Evolutionary conservation across 768 basidiomycete species (phyloP), one percentile per base, ranked within the genome.

Genomic region (Tricholoma sp.): DNA sequence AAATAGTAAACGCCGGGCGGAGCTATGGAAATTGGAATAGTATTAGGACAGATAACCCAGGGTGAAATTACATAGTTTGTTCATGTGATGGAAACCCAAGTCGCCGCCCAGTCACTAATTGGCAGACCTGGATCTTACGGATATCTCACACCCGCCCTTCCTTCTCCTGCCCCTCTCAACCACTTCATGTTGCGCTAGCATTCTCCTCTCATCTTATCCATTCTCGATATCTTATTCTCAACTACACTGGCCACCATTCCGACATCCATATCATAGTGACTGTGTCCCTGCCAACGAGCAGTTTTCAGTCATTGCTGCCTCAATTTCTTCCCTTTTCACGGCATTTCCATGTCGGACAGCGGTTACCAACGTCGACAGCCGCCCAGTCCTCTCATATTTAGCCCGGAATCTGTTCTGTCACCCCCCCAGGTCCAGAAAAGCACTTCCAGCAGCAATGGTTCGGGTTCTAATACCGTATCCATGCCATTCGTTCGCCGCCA

Each of bases 401-500:
- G 85, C 50, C 84, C 88, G 59, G 87, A 89, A 63, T 72, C 82
- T 34, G 79, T 82, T 59, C 69, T 83, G 31, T 80, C 83, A 50
- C 76, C 79, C 24, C 75, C 78, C 35, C 75, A 77, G 59, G 64
- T 73, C 43, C 74, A 78, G 64, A 71, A 71, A 57, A 75, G 68
- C 62, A 69, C 69, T 57, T 64, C 70, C 50, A 74, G 67, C 67
- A 63, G 51, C 59, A 69, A 74, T 70, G 76, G 75, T 50, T 83
- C 84, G 5, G 79, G 77, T 52, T 79, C 86, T 24, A 89, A 88
- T 69, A 89, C 88, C 54, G 88, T 93, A 54, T 91, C 91, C 54
- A 93, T 93, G 91, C 90, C 91, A 58, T 92, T 93, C 69, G 91
- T 98, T 61, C 80, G 91, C 59, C 84, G 93, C 55, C 95, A 98